Evolutionary conservation across 192 early-diverging fungal species (phyloP), one percentile per base, ranked within the genome.

Genomic region (Diversispora eburnea): DNA sequence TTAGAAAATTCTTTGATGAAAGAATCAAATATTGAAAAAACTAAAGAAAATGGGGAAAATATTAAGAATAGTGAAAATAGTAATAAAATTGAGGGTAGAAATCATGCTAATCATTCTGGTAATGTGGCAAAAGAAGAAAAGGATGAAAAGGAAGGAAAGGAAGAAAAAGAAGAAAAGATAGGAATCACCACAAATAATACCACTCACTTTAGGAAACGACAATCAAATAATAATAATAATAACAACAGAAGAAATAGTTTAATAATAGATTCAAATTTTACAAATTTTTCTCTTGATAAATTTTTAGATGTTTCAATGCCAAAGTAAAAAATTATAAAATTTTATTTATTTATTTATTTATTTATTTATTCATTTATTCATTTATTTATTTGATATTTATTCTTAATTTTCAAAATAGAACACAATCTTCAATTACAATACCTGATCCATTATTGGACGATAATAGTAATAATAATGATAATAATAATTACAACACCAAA

Each of bases 281-380:
- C 45, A 25, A 55, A 70, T 19, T 12, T 59, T 71, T 71, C 17
- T 45, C 9, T 47, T 4, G 69, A 71, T 20, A 52, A 60, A 4
- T 71, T 71, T 48, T 52, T 71, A 17, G 69, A 71, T 59, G 69
- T 71, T 22, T 56, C 69, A 48, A 71, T 71, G 56, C 69, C 69
- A 58, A 71, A 45, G 69, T 71, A 71, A n/a, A 13, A 19, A 54
- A 54, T 54, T 10, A 13, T 12, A 17, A 10, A 54, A 17, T 54
- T 9, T 9, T 54, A 17, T 17, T 9, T 13, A 54, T 13, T 17
- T 54, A 13, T 54, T 17, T 0, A 2, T 13, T 49, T 15, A 52
- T 15, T 52, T 52, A 52, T 55, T 57, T 43, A 43, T 17, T 56
- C 13, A 3, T 19, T 41, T 41, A 15, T 17, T 1, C 22, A 8